Base-by-base conservation (phyloP, 805 yeast species). In the Starmerella etchellsii region DNA sequence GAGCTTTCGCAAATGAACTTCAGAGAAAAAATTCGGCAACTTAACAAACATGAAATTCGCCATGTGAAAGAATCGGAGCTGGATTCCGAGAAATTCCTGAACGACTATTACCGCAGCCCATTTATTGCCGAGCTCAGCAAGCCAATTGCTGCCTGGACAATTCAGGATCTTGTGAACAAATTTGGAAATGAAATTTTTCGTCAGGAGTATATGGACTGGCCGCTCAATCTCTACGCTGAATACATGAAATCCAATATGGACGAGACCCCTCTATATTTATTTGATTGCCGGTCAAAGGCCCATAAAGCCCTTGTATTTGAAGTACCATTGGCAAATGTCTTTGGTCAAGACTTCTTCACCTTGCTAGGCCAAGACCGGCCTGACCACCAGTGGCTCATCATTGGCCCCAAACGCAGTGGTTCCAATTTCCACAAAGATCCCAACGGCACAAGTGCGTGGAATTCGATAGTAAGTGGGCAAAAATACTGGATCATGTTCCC, bases 371-470 rank as follows among this genome's bases (percentile, higher is more conserved):
- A 52, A 8, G 52, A 57, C 49, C 50, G 95, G 37, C 96, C 96
- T 1, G 95, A 85, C 58, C 79, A 81, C 57, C 71, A 88, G n/a
- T 85, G 96, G 96, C 63, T 85, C 19, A 87, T 87, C 35, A 69
- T 81, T 7, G 96, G 96, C 0, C 85, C 94, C 2, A 66, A 63
- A 18, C 61, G 93, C 36, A 75, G 84, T 7, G 96, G 95, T 0
- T 81, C 94, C 1, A 80, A 93, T 0, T 85, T 84, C 59, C 96
- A 85, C 58, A 85, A 87, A 53, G 96, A 85, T 54, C 96, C 96
- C 7, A 85, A 85, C 56, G 72, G 74, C 34, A 87, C 95, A 0
- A 74, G 80, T 38, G 95, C 95, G 0, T 85, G 95, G 95, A 85
- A 85, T 57, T 72, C 87, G 0, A 74, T 77, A 2, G 58, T 85